Evolutionary conservation across 805 yeast species (phyloP).

Genomic region (Cyberlindnera euphorbiae): DNA sequence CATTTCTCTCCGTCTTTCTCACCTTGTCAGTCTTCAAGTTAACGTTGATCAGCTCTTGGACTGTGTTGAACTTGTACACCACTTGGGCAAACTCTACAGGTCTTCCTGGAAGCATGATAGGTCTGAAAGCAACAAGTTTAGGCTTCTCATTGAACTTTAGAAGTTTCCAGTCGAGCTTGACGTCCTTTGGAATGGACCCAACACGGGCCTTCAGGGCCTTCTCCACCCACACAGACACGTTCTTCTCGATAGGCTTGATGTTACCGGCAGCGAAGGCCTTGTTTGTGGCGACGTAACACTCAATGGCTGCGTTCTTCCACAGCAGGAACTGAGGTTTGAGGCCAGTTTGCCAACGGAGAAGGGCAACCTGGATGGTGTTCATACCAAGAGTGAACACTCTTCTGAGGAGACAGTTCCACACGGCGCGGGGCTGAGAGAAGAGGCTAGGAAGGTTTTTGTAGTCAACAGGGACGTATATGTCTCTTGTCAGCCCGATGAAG

Average conservation of each 20-base stretch:
- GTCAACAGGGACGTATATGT: constrained; percentile 49
- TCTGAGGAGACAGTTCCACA: constrained; percentile 47
- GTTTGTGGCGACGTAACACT: constrained; percentile 71
- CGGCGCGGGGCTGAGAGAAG: constrained; percentile 37
- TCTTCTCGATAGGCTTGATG: constrained; percentile 40
- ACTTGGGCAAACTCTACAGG: constrained; percentile 55
- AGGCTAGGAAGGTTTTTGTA: constrained; percentile 40
- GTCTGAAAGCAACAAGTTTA: constrained; percentile 64
- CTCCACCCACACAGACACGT: constrained; percentile 58
- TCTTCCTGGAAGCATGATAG: constrained; percentile 54
- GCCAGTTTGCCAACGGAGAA: constrained; percentile 65
- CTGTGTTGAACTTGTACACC: constrained; percentile 58
- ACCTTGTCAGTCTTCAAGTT: constrained; percentile 40
- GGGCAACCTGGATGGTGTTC: constrained; percentile 64
- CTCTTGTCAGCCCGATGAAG: constrained; percentile 37
- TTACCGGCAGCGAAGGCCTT: constrained; percentile 67
- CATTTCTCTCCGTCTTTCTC: constrained; percentile 45
- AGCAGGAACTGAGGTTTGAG: constrained; percentile 60
- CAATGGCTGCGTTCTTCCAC: constrained; percentile 86
- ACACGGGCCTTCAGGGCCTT: constrained; percentile 51
- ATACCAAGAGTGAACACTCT: constrained; percentile 58
- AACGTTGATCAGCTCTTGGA: constrained; percentile 50
- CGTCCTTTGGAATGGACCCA: constrained; percentile 49
- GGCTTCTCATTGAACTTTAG: constrained; percentile 67
- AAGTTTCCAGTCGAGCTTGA: constrained; percentile 71